phyloP scores from a whole-genome alignment of 305 asterid species.

The Solanum hybrid region DNA sequence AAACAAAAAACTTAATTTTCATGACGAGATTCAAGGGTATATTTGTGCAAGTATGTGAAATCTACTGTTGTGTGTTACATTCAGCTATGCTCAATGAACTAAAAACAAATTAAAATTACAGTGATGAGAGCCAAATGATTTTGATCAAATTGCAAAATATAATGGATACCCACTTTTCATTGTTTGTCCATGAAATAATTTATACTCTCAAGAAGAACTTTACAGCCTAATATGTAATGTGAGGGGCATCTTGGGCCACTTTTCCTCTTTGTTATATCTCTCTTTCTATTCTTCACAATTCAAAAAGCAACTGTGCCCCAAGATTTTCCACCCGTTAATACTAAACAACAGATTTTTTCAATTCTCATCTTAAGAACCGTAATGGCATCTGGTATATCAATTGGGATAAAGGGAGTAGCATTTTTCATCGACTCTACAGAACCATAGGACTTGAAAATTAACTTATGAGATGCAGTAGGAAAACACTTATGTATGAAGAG shows the following conservation, averaged over 20 bases:
- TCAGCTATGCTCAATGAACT: background rate
- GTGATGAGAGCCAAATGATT: background rate
- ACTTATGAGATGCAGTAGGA: background rate
- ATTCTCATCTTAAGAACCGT: background rate
- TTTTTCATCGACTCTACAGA: background rate
- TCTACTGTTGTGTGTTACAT: background rate
- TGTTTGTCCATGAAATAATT: background rate
- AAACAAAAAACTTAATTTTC: background rate
- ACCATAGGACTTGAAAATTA: background rate
- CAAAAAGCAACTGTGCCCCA: background rate
- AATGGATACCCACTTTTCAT: background rate
- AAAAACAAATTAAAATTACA: background rate
- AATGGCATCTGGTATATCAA: background rate
- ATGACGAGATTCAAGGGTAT: background rate
- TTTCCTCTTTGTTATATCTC: background rate
- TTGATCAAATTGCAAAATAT: background rate
- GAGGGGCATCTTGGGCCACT: background rate
- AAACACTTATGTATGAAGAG: background rate
- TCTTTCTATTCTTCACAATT: background rate
- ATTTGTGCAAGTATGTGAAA: background rate
- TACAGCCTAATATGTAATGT: background rate
- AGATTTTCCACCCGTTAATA: background rate
- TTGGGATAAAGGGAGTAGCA: background rate
- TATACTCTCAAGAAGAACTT: background rate
- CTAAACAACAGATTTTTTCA: background rate